Evolutionary conservation across 2,329 filamentous ascomycete species (phyloP).

Genomic region (Sphaerostilbella broomeana): DNA sequence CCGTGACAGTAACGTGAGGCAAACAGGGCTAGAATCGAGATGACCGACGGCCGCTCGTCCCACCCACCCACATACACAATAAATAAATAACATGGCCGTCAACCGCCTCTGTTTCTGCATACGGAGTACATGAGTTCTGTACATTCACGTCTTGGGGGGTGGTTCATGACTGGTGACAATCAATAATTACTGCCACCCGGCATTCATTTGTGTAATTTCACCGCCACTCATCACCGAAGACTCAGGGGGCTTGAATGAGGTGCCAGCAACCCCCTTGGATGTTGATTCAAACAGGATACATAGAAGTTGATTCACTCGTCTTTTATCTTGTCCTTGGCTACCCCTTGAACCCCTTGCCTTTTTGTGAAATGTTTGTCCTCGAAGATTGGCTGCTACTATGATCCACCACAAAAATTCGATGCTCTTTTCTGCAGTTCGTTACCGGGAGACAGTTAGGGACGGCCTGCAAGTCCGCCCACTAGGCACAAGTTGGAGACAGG

Average conservation of each 20-base stretch:
- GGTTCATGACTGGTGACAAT: too few relatives aligned
- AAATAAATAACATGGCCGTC: too few relatives aligned
- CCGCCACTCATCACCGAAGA: conserved; percentile 13
- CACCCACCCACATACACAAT: too few relatives aligned
- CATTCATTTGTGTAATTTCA: conserved; percentile 13
- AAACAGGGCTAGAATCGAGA: conserved; percentile 9
- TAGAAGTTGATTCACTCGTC: too few relatives aligned
- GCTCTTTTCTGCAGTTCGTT: conserved; percentile 7
- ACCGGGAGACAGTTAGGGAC: conserved; percentile 6
- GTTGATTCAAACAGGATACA: conserved; percentile 7
- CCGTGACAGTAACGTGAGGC: conserved; percentile 1
- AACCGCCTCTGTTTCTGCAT: too few relatives aligned
- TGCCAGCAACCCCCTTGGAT: conserved; percentile 7
- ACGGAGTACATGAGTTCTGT: too few relatives aligned
- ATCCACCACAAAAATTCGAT: conserved; percentile 5
- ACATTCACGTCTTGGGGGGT: too few relatives aligned
- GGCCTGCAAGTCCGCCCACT: background rate
- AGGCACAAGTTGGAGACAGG: conserved; percentile 7
- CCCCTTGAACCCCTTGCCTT: conserved; percentile 7
- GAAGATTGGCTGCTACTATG: conserved; percentile 3
- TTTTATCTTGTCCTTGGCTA: background rate
- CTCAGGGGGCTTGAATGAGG: conserved; percentile 8
- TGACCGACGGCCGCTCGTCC: conserved; percentile 3
- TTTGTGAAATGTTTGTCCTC: conserved; percentile 3
- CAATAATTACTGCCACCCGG: too few relatives aligned